Base-by-base conservation (phyloP, 2,329 filamentous ascomycete genomes). In the Cladosporium sp. region DNA sequence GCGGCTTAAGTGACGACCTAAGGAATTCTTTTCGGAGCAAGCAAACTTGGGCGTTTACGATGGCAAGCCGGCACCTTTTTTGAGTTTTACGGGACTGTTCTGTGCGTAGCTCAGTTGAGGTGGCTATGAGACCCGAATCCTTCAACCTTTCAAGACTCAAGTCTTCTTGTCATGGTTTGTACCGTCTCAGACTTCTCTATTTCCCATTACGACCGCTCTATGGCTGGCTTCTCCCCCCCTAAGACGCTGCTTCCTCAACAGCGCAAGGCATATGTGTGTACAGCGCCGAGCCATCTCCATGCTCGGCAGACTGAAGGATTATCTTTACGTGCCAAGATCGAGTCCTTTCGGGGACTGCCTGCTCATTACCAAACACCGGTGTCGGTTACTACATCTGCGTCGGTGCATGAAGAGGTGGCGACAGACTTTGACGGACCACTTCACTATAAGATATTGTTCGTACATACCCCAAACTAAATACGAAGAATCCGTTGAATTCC, bases 351-450 rank as follows among this genome's bases (percentile, higher is more conserved):
- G 56, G 52, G 49, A 66, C 58, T 62, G 60, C 73, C 72, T 67
- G 68, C 70, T 74, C 71, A 83, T 84, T 84, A 85, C 81, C 81
- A 85, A 84, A 81, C 81, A 83, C 77, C 71, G 70, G 70, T 72
- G 72, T 72, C 74, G 68, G 62, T 58, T 59, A 60, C 66, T 70
- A 72, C 63, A 69, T 79, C 72, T 77, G 74, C 70, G 72, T 72
- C 22, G 74, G 79, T 83, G 81, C 78, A 84, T 84, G 81, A 77
- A 83, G 78, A 77, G 73, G 71, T 73, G 78, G 77, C 73, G 70
- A 82, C 77, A 82, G 75, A 28, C 22, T 4, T 28, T 5, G 22
- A 28, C 1, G 7, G 22, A 28, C 2, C 22, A 22, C 1, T 22
- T 22, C 2, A 28, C 22, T 28, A 7, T 28, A 2, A 28, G 22